Percentiles rank a stretch among this genome's conserved stretches.
Conservation (phyloP, 2,329 filamentous ascomycete genomes). For the Fusarium foetens region DNA sequence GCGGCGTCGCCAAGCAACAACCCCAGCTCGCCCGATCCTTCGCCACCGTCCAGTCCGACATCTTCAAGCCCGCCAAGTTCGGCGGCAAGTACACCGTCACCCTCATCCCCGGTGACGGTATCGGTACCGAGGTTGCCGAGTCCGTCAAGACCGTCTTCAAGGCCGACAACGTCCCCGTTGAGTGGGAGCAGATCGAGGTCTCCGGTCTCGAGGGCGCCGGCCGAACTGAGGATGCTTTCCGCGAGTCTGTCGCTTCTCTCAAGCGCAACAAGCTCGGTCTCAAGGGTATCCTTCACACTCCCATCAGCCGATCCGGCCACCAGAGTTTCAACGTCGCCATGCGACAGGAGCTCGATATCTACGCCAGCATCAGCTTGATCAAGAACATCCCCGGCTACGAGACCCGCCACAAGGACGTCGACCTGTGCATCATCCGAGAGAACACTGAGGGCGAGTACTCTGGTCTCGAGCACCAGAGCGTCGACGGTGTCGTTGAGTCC, state of each 20-base stretch:
- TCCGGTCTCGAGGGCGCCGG: conserved; percentile 84
- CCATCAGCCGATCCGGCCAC: conserved; percentile 95
- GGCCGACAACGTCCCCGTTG: conserved; percentile 97
- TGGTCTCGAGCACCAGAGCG: conserved; percentile 97
- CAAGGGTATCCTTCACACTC: conserved; percentile 98
- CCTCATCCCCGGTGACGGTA: conserved; percentile 97
- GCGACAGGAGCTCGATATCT: conserved; percentile 99
- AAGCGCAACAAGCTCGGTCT: conserved; percentile 98
- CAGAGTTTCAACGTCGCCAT: conserved; percentile 99
- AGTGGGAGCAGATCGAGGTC: conserved; percentile 98
- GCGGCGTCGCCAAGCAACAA: conserved; percentile 60
- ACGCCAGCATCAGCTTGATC: conserved; percentile 96
- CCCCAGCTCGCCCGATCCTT: conserved; percentile 66
- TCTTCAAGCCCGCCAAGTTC: conserved; percentile 99
- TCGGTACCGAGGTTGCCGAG: conserved; percentile 97
- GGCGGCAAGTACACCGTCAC: conserved; percentile 99
- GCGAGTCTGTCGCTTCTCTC: conserved; percentile 92
- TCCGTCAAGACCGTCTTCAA: conserved; percentile 99
- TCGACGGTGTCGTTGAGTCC: conserved; percentile 95
- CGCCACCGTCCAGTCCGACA: conserved; percentile 89
- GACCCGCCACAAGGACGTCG: conserved; percentile 96
- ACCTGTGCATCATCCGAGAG: conserved; percentile 99
- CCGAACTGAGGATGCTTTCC: conserved; percentile 93
- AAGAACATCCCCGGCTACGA: conserved; percentile 99
- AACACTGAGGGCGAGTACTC: conserved; percentile 99